phyloP scores from a whole-genome alignment of 257 asterid genomes.

The Solanum paucissectum region DNA sequence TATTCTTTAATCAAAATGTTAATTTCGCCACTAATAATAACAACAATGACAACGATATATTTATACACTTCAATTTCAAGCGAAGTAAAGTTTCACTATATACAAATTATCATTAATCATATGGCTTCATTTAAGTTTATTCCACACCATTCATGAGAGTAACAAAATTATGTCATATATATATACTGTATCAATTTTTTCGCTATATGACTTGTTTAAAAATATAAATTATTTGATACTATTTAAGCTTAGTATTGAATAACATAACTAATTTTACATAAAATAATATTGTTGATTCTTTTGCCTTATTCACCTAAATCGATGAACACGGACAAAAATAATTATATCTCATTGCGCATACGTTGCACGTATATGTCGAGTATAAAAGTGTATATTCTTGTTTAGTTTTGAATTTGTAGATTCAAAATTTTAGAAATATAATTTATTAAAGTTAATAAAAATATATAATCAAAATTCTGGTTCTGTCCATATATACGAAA shows the following conservation, averaged over 20 bases:
- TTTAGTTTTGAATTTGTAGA: background rate
- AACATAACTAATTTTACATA: background rate
- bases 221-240: background rate
- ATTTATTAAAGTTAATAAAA: background rate
- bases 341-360: background rate
- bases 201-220: too few relatives aligned
- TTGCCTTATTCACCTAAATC: too few relatives aligned
- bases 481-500: too few relatives aligned
- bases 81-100: background rate
- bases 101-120: too few relatives aligned
- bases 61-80: background rate
- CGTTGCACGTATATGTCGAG: background rate
- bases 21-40: background rate
- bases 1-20: too few relatives aligned
- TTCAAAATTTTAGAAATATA: background rate
- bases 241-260: background rate
- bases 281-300: too few relatives aligned
- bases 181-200: too few relatives aligned
- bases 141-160: background rate
- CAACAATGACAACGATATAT: background rate
- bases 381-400: background rate
- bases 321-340: too few relatives aligned
- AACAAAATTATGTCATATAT: too few relatives aligned
- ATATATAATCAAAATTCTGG: background rate
- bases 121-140: too few relatives aligned